phyloP scores from a whole-genome alignment of 495 filamentous ascomycete genomes.

The Rhizodiscina lignyota region DNA sequence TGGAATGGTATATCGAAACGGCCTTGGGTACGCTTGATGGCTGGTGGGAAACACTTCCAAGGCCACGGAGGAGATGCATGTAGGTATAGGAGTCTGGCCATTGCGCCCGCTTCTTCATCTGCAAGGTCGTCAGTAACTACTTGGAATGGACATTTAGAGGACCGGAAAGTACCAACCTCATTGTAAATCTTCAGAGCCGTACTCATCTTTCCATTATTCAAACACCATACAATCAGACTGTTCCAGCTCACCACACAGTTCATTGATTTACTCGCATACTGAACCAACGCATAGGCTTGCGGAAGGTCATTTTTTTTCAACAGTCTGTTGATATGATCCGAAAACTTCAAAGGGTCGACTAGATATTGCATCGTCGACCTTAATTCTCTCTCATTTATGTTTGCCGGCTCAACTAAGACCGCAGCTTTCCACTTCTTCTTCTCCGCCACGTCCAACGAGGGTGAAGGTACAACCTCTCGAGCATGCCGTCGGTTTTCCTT shows the following conservation, averaged over 20 bases:
- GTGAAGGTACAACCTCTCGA: no score
- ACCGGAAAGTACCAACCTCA: constrained; percentile 36
- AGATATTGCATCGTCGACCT: constrained; percentile 42
- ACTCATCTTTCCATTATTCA: constrained; percentile 39
- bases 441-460: no score
- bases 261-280: constrained; percentile 40
- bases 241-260: constrained; percentile 71
- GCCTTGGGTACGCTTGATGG: constrained; percentile 40
- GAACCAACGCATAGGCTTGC: constrained; percentile 50
- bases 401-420: no score
- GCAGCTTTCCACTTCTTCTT: no score
- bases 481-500: no score
- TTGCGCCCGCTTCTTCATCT: constrained; percentile 90
- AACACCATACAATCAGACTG: constrained; percentile 54
- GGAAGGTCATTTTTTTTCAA: constrained; percentile 36
- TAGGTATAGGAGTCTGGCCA: constrained; percentile 61
- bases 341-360: constrained; percentile 49
- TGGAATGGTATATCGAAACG: constrained; percentile 52
- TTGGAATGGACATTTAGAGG: background rate
- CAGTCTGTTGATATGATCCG: constrained; percentile 37
- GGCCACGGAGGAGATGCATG: constrained; percentile 66
- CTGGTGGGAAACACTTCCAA: constrained; percentile 35
- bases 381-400: constrained; percentile 1
- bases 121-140: background rate
- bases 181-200: constrained; percentile 65